A percentile compares a stretch with the other conserved stretches of the same genome.
phyloP scores from a whole-genome alignment of 202 grass and related monocot species.

The Saccharum hybrid region DNA sequence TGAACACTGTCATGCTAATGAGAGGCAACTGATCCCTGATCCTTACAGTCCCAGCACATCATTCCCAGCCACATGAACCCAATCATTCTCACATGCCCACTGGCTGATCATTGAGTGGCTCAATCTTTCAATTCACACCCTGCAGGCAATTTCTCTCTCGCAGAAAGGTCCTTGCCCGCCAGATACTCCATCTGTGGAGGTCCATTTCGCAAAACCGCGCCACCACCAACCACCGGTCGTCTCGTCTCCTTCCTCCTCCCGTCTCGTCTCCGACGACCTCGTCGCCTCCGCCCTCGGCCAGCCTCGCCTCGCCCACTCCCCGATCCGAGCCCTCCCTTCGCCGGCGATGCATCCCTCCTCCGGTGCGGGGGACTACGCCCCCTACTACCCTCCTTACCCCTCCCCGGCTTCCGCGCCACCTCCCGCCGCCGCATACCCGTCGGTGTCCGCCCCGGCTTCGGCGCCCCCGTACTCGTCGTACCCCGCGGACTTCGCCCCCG shows the following conservation, averaged over 20 bases:
- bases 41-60: not conserved
- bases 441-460: conserved; percentile 39
- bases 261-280: not conserved
- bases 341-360: conserved; percentile 73
- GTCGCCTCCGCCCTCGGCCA: not conserved
- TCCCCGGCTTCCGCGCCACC: conserved; percentile 49
- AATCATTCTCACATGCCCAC: not conserved
- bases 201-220: not conserved
- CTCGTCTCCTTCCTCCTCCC: conserved; percentile 17
- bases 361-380: conserved; percentile 60
- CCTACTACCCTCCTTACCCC: conserved; percentile 70
- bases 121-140: not conserved
- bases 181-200: not conserved
- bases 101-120: not conserved
- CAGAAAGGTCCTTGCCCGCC: not conserved
- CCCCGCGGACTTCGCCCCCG: conserved; percentile 33
- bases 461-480: conserved; percentile 53
- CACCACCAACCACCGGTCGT: conserved; percentile 5
- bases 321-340: conserved; percentile 32
- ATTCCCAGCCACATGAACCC: not conserved
- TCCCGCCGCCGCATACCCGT: conserved; percentile 43
- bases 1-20: not conserved
- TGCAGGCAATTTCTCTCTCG: not conserved
- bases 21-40: not conserved
- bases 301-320: conserved; percentile 10